A percentile compares a stretch with the other conserved stretches of the same genome.
Evolutionary conservation across 345 rosid genomes (phyloP).

Genomic region (Combretum micranthum): DNA sequence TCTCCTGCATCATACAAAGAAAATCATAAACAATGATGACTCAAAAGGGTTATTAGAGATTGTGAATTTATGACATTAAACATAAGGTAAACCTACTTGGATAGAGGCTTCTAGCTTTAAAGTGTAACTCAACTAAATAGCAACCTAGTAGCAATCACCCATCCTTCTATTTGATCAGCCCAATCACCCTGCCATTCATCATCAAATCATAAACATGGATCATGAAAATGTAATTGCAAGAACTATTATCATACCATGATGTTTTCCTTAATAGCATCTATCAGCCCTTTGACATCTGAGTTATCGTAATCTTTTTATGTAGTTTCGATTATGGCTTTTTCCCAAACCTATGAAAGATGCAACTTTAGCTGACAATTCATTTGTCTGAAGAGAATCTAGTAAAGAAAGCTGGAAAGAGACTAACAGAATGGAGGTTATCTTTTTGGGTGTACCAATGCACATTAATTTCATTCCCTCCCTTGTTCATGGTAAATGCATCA

Average conservation of each 20-base stretch:
- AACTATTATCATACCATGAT: conserved; percentile 39
- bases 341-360: conserved; percentile 66
- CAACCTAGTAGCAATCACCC: conserved; percentile 32
- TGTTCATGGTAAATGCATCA: conserved; percentile 65
- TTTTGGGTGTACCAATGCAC: conserved; percentile 83
- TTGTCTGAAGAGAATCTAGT: not conserved
- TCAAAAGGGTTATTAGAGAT: not conserved
- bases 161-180: conserved; percentile 47
- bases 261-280: conserved; percentile 57
- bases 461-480: conserved; percentile 74
- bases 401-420: conserved; percentile 2
- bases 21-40: no score
- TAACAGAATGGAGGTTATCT: conserved; percentile 76
- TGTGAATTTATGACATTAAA: no score
- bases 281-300: conserved; percentile 38
- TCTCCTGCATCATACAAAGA: conserved; percentile 2
- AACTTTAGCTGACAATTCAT: not conserved
- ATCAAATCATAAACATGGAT: not conserved
- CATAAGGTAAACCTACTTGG: no score
- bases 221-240: not conserved
- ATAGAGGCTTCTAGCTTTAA: no score
- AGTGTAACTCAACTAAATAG: no score
- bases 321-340: conserved; percentile 58
- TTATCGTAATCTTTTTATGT: conserved; percentile 47
- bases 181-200: conserved; percentile 42